phyloP scores from a whole-genome alignment of 768 basidiomycete species.

The Hydnum rufescens region DNA sequence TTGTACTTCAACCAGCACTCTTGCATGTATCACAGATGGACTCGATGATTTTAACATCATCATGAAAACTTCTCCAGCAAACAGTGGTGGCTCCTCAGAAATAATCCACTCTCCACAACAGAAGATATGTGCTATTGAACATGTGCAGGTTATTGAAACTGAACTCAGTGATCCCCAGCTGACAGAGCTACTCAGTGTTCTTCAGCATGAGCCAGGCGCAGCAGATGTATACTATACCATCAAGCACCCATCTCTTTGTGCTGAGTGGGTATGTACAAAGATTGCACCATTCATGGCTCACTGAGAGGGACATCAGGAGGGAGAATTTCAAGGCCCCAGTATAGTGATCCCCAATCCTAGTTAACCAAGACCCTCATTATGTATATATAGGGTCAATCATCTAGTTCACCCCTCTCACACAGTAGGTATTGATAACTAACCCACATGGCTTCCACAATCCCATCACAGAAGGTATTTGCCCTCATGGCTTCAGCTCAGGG shows the following conservation, averaged over 20 bases:
- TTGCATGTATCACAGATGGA: neutral
- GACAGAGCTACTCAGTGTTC: neutral
- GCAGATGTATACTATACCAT: neutral
- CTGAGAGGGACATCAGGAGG: neutral
- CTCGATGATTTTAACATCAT: neutral
- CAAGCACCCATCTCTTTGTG: neutral
- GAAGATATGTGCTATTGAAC: neutral
- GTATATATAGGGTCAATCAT: too few species aligned
- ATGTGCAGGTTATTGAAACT: neutral
- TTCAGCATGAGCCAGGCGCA: neutral
- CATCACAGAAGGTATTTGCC: conserved; percentile 12
- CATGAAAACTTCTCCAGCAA: neutral
- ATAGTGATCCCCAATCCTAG: too few species aligned
- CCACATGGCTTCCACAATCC: conserved; percentile 20
- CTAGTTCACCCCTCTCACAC: too few species aligned
- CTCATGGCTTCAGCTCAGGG: neutral
- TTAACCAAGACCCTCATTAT: too few species aligned
- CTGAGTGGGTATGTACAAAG: neutral
- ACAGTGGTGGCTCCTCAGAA: neutral
- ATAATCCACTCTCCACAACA: neutral
- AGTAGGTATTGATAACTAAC: conserved; percentile 14
- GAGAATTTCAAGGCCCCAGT: too few species aligned
- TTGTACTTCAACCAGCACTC: neutral
- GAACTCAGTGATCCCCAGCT: neutral
- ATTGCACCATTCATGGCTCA: neutral